Base-by-base conservation (phyloP, 2,329 filamentous ascomycete species). In the Lachnellula hyalina region DNA sequence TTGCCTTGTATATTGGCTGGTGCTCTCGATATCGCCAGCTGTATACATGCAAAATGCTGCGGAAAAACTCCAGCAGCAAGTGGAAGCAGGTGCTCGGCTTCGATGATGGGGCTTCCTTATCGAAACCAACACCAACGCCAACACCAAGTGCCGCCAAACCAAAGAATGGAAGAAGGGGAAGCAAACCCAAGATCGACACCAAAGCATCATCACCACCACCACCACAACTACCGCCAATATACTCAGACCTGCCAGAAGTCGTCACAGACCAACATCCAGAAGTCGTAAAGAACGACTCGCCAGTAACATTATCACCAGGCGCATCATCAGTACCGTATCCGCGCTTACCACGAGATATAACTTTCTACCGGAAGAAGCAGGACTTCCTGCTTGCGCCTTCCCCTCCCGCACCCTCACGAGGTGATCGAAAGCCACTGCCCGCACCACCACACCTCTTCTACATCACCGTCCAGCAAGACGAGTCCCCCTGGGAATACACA, bases 51-150 rank as follows among this genome's bases (percentile, higher is more conserved):
- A 51, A 51, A 19, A 57, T 62, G 59, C 52, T 56, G 46, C 58
- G 63, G 7, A 56, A 58, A 47, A 60, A 56, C 42, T 63, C 64
- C 45, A 52, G 57, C 48, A 59, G 54, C 40, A 65, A 67, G 49
- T 67, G 63, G 64, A 67, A 65, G 58, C 61, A 65, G 42, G 63
- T 67, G 28, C 54, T 65, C 3, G 64, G 64, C n/a, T 65, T 65
- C 55, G 63, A 65, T 51, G 63, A 67, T 46, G 62, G 57, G 25
- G 42, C 49, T 35, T 51, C 47, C 19, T 32, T 14, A 23, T 8
- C 35, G 38, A 47, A 54, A 15, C 32, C 42, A 19, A 3, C 23
- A 38, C 19, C 25, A 41, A 36, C 23, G 32, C 19, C 25, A 41
- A 36, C 11, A 49, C 9, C 23, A 50, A 44, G 47, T 35, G 19